Evolutionary conservation across 805 yeast genomes (phyloP), one percentile per base, ranked within the genome.

Genomic region (Ogataea pini): DNA sequence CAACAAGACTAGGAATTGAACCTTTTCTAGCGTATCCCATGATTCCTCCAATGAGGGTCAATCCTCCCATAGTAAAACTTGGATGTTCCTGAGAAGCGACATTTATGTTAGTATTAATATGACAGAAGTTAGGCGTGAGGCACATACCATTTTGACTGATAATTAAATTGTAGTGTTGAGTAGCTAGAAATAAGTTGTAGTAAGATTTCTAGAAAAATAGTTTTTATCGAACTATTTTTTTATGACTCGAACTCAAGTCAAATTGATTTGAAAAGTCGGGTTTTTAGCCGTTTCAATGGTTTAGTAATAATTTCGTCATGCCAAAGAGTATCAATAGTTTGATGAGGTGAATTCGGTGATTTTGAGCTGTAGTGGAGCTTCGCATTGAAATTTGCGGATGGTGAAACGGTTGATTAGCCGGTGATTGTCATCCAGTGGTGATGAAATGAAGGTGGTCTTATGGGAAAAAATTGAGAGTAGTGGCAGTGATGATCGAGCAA

Each of bases 1-100:
- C 96, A 41, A 81, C 69, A 46, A 91, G 73, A 0, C 96, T 89
- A 18, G 96, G 95, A 31, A 84, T 61, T 1, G 96, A 87, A 10
- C 85, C 79, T 58, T 86, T 85, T 44, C 82, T 81, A 46, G 58
- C 54, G 45, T 60, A 68, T 3, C 69, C 72, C 57, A 62, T 56
- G 20, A 59, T 37, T 25, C 71, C 70, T 19, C 72, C 72, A 50
- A 57, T 40, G 9, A 67, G 47, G 7, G 69, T 52, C 16, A 68
- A 46, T 16, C 61, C 65, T 33, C 63, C 59, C 43, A 63, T 49
- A 43, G 63, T 55, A 20, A 45, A 58, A 29, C 58, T 55, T 51
- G 67, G 67, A 36, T 63, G 67, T 50, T 62, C 67, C 67, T 58
- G 24, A n/a, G 5, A 22, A 10, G 42, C 47, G 25, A 8, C 7